Percentiles rank a stretch among this genome's conserved stretches.
Conservation (phyloP, 2,329 filamentous ascomycete species). For the Biscogniauxia marginata region DNA sequence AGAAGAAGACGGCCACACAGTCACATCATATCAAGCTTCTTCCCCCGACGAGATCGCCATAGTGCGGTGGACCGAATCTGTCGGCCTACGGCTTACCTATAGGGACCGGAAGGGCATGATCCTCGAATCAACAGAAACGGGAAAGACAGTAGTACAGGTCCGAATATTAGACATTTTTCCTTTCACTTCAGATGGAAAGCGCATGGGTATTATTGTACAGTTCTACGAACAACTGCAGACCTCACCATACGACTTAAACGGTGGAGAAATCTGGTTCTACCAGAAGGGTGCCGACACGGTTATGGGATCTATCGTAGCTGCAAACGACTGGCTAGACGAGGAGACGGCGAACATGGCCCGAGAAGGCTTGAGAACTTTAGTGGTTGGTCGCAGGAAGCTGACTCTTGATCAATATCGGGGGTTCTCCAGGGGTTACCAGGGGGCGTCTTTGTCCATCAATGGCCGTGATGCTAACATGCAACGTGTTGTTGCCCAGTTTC, state of each 20-base stretch:
- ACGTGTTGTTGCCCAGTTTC: slow-evolving; percentile 71
- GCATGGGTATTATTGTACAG: slow-evolving; percentile 95
- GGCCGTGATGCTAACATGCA: slow-evolving; percentile 82
- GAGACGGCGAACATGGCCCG: slow-evolving; percentile 99
- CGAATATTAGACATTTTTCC: slow-evolving; percentile 93
- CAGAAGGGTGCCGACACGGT: slow-evolving; percentile 98
- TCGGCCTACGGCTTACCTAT: slow-evolving; percentile 79
- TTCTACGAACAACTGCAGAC: slow-evolving; percentile 64
- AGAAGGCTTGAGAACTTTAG: slow-evolving; percentile 89
- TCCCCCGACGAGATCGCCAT: slow-evolving; percentile 98
- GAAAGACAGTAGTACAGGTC: slow-evolving; percentile 75
- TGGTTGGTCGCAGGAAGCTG: slow-evolving; percentile 88
- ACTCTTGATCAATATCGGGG: slow-evolving; percentile 76
- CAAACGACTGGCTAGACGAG: slow-evolving; percentile 98
- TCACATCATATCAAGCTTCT: slow-evolving; percentile 91
- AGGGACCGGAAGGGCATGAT: slow-evolving; percentile 86
- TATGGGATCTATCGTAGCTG: slow-evolving; percentile 91
- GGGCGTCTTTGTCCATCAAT: slow-evolving; percentile 77
- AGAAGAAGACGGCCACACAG: slow-evolving; percentile 71
- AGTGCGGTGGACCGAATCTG: slow-evolving; percentile 89
- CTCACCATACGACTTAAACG: slow-evolving; percentile 46
- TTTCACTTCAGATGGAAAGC: slow-evolving; percentile 95
- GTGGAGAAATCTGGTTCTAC: slow-evolving; percentile 93
- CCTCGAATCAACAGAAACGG: slow-evolving; percentile 73
- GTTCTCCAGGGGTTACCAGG: slow-evolving; percentile 71